Evolutionary conservation across 257 asterid species (phyloP).

Genomic region (Penstemon eatonii): DNA sequence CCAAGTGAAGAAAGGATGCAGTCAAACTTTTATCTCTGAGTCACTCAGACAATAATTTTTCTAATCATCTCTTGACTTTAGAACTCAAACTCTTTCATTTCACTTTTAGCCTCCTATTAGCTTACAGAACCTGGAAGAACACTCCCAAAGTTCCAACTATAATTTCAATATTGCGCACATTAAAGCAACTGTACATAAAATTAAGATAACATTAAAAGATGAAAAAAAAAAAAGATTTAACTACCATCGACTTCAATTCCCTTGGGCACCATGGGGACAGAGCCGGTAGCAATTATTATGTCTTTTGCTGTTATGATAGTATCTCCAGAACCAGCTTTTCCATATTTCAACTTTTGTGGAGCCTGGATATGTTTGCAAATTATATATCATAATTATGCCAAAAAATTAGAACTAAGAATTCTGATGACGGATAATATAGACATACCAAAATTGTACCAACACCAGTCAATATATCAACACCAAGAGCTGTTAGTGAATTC

Average conservation of each 20-base stretch:
- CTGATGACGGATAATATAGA: constrained; percentile 17
- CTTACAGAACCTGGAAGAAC: not conserved
- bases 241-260: constrained; percentile 97
- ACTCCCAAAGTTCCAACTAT: not conserved
- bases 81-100: not conserved
- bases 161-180: not conserved
- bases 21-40: not conserved
- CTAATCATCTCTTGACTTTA: not conserved
- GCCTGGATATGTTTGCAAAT: constrained; percentile 51
- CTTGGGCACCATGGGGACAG: constrained; percentile 89
- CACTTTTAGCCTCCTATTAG: not conserved
- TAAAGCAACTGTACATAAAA: constrained; percentile 19
- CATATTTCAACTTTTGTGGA: constrained; percentile 87
- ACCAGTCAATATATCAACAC: constrained; percentile 95
- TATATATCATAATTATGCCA: constrained; percentile 12
- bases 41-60: not conserved
- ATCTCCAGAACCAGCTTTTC: constrained; percentile 63
- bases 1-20: not conserved
- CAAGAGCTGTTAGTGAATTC: constrained; percentile 86
- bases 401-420: constrained; percentile 13
- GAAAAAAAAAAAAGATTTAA: constrained; percentile 34
- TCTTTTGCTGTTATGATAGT: constrained; percentile 77
- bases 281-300: constrained; percentile 93
- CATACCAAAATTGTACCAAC: constrained; percentile 81
- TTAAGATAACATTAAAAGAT: constrained; percentile 22